phyloP scores from a whole-genome alignment of 202 grass and related monocot species.

The Panicum virgatum region DNA sequence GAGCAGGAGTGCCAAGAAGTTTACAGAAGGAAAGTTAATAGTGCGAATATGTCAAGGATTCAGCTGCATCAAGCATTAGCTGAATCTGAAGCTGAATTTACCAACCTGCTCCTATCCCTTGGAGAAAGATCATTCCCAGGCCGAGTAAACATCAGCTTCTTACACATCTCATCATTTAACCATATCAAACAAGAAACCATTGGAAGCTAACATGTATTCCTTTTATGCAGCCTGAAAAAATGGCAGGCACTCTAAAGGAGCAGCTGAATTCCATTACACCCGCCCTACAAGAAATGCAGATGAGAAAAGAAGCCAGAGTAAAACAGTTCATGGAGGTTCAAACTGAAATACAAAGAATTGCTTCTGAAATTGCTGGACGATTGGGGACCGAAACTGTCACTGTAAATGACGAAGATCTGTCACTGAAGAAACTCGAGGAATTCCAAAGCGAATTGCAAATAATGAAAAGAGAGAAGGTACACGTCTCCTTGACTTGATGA shows the following conservation, averaged over 20 bases:
- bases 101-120: conserved; percentile 89
- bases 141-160: conserved; percentile 54
- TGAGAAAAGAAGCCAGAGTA: conserved; percentile 79
- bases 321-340: conserved; percentile 83
- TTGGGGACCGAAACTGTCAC: conserved; percentile 44
- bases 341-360: conserved; percentile 76
- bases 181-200: conserved; percentile 23
- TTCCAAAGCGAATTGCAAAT: conserved; percentile 72
- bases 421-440: conserved; percentile 89
- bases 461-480: conserved; percentile 89
- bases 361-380: conserved; percentile 70
- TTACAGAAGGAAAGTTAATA: conserved; percentile 93
- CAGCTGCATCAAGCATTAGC: conserved; percentile 92
- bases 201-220: conserved; percentile 38
- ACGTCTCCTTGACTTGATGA: background rate
- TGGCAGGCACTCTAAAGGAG: conserved; percentile 81
- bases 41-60: conserved; percentile 72
- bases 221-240: conserved; percentile 79
- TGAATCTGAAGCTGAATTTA: conserved; percentile 91
- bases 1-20: conserved; percentile 87
- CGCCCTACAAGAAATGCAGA: conserved; percentile 92
- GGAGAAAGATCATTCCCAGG: conserved; percentile 89
- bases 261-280: conserved; percentile 93
- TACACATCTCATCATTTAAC: conserved; percentile 4
- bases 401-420: conserved; percentile 87